phyloP scores from a whole-genome alignment of 495 filamentous ascomycete genomes.

The Aspergillus indologenus region DNA sequence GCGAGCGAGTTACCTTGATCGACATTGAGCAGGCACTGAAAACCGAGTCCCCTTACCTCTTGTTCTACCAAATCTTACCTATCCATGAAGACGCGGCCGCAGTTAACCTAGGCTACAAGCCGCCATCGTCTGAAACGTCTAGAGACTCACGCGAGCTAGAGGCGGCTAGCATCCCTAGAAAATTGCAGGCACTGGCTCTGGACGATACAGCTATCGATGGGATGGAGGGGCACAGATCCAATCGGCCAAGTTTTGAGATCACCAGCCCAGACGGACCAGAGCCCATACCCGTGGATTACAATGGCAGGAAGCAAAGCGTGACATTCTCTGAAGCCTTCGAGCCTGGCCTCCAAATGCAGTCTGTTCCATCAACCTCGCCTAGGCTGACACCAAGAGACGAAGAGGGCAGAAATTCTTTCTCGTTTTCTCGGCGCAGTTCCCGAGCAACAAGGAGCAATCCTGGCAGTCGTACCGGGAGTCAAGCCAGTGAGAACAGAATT shows the following conservation, averaged over 20 bases:
- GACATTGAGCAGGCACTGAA: conserved; percentile 74
- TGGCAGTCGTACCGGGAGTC: conserved; percentile 66
- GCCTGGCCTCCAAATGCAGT: conserved; percentile 38
- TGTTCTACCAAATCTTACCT: conserved; percentile 93
- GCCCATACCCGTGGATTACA: conserved; percentile 2
- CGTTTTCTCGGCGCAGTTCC: conserved; percentile 57
- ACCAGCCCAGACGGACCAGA: conserved; percentile 28
- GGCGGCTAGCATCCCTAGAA: conserved; percentile 20
- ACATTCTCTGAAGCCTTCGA: conserved; percentile 28
- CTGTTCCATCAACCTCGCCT: conserved; percentile 45
- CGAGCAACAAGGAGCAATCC: conserved; percentile 51
- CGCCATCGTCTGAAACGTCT: conserved; percentile 57
- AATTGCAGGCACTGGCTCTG: conserved; percentile 15
- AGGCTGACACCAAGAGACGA: conserved; percentile 42
- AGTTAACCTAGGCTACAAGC: conserved; percentile 50
- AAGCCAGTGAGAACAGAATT: conserved; percentile 63
- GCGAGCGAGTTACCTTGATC: conserved; percentile 66
- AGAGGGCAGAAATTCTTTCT: conserved; percentile 50
- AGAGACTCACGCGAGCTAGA: conserved; percentile 33
- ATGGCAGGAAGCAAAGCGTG: conserved; percentile 24
- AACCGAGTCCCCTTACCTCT: conserved; percentile 86
- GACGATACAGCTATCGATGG: conserved; percentile 18
- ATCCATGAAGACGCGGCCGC: conserved; percentile 65
- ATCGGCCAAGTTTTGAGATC: conserved; percentile 44
- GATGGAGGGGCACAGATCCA: conserved; percentile 25